Conservation (phyloP, 2,329 filamentous ascomycete species). For the Penicillium sp. region DNA sequence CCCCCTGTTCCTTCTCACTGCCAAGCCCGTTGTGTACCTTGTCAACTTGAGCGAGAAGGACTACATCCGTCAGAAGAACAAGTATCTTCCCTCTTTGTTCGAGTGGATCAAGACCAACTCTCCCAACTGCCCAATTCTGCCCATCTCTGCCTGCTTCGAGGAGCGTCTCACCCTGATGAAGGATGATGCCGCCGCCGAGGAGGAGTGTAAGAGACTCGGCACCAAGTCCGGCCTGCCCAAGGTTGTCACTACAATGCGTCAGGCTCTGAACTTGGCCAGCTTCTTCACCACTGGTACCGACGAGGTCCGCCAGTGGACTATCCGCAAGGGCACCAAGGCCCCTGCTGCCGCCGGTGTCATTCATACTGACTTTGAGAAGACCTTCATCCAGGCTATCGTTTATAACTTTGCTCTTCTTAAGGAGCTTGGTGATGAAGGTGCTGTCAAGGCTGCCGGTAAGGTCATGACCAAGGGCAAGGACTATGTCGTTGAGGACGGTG, state of each 20-base stretch:
- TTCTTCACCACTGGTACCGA: conserved; percentile 98
- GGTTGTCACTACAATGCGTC: conserved; percentile 88
- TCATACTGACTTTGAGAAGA: conserved; percentile 98
- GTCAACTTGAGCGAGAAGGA: conserved; percentile 97
- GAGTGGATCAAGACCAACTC: conserved; percentile 95
- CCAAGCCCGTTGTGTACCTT: conserved; percentile 95
- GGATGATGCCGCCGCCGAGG: conserved; percentile 70
- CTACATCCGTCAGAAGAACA: conserved; percentile 99
- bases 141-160: conserved; percentile 89
- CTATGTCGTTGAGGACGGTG: conserved; percentile 61
- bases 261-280: conserved; percentile 81
- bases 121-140: conserved; percentile 82
- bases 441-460: conserved; percentile 92
- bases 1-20: conserved; percentile 87
- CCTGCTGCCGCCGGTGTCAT: conserved; percentile 97
- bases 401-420: conserved; percentile 82
- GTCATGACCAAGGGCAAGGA: conserved; percentile 99
- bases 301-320: conserved; percentile 98
- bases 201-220: conserved; percentile 85
- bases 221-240: conserved; percentile 89
- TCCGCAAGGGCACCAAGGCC: conserved; percentile 94
- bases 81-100: conserved; percentile 88
- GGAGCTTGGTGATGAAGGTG: conserved; percentile 83
- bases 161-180: conserved; percentile 82
- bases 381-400: conserved; percentile 93